Conservation (phyloP, 1,139 yeast species). For the Lodderomyces parapsilosis region DNA sequence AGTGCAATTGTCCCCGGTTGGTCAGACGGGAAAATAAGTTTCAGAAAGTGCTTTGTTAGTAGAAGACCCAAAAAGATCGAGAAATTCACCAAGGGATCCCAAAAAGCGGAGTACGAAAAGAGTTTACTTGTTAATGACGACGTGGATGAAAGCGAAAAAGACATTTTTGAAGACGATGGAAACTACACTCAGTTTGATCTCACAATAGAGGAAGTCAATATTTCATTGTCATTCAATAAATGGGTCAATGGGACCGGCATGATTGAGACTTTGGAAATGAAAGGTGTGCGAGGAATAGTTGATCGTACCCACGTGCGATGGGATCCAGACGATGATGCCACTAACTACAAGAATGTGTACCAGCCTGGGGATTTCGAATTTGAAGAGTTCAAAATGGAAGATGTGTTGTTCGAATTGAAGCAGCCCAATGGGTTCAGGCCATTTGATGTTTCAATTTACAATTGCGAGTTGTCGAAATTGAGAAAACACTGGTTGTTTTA, state of each 20-base stretch:
- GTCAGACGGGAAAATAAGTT: conserved; percentile 83
- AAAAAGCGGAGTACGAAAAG: conserved; percentile 60
- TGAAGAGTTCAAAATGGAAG: conserved; percentile 78
- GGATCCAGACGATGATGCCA: conserved; percentile 81
- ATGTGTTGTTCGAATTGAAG: conserved; percentile 72
- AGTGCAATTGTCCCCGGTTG: conserved; percentile 94
- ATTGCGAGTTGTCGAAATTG: conserved; percentile 74
- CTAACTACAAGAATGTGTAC: conserved; percentile 70
- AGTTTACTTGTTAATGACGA: conserved; percentile 20
- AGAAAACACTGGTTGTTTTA: conserved; percentile 92
- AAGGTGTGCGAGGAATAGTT: conserved; percentile 86
- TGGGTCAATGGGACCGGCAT: conserved; percentile 93
- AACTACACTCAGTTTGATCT: conserved; percentile 94
- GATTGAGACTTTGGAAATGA: conserved; percentile 74
- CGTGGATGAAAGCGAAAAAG: conserved; percentile 12
- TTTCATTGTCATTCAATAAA: conserved; percentile 75
- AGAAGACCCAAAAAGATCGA: conserved; percentile 64
- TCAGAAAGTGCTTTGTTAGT: conserved; percentile 83
- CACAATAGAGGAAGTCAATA: conserved; percentile 80
- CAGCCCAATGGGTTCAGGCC: conserved; percentile 84
- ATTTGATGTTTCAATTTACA: conserved; percentile 81
- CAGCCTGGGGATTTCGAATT: conserved; percentile 92
- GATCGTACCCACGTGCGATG: conserved; percentile 86
- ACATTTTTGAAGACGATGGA: conserved; percentile 65
- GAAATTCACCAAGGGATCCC: conserved; percentile 71